phyloP scores from a whole-genome alignment of 805 yeast species.

The Groenewaldozyma salmanticensis region DNA sequence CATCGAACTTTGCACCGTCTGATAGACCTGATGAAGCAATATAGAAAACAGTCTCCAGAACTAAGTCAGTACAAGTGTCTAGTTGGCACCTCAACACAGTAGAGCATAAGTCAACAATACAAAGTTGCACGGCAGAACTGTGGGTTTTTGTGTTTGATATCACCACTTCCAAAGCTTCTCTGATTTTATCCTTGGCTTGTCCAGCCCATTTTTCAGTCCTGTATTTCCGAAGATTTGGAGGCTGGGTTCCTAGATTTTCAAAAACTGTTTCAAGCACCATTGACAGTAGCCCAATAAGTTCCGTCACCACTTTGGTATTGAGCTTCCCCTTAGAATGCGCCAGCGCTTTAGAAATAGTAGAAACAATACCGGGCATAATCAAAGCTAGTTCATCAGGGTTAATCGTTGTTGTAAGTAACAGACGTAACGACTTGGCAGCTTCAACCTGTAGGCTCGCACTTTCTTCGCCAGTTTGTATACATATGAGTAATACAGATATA shows the following conservation, averaged over 20 bases:
- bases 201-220: slow-evolving; percentile 47
- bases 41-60: slow-evolving; percentile 29
- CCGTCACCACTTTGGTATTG: slow-evolving; percentile 15
- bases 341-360: slow-evolving; percentile 20
- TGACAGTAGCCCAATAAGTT: slow-evolving; percentile 14
- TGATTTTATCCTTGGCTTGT: slow-evolving; percentile 43
- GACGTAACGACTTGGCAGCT: slow-evolving; percentile 13
- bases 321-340: slow-evolving; percentile 16
- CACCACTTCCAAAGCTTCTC: slow-evolving; percentile 30
- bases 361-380: slow-evolving; percentile 27
- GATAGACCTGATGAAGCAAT: slow-evolving; percentile 13
- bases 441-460: slow-evolving; percentile 14
- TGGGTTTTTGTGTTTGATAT: background rate
- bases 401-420: slow-evolving; percentile 8
- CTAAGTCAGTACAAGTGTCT: slow-evolving; percentile 6
- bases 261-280: slow-evolving; percentile 12
- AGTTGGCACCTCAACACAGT: no score
- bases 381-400: slow-evolving; percentile 17
- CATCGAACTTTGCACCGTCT: slow-evolving; percentile 3
- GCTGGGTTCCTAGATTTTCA: slow-evolving; percentile 11
- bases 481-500: slow-evolving; percentile 16
- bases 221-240: slow-evolving; percentile 17
- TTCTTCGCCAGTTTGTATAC: slow-evolving; percentile 14
- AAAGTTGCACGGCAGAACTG: background rate
- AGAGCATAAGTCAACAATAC: no score